Percentiles rank a stretch among this genome's conserved stretches.
Evolutionary conservation across 2,329 filamentous ascomycete genomes (phyloP).

Genomic region (Diaporthe capsici): DNA sequence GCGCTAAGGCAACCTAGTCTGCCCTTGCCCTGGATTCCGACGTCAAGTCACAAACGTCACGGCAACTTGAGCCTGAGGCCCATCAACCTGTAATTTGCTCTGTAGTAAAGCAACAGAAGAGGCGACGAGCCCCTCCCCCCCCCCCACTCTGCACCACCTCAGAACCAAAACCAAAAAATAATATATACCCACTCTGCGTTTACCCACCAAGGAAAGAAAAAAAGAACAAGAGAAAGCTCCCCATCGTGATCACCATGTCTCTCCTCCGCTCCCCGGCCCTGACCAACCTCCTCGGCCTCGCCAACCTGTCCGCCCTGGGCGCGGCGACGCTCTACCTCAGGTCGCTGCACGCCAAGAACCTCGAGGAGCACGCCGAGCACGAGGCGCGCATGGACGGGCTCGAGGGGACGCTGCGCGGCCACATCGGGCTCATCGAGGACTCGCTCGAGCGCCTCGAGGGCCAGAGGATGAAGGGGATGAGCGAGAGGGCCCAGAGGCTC

Average conservation of each 20-base stretch:
- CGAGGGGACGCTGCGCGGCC: conserved; percentile 37
- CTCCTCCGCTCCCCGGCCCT: conserved; percentile 36
- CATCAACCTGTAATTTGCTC: background rate
- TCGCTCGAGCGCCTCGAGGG: conserved; percentile 39
- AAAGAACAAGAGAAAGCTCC: no score
- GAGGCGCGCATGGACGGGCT: conserved; percentile 39
- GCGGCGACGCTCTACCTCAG: conserved; percentile 26
- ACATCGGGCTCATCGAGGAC: conserved; percentile 37
- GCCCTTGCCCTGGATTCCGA: conserved; percentile 9
- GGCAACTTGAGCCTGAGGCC: background rate
- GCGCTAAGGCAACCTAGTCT: conserved; percentile 23
- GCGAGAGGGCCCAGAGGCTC: conserved; percentile 31
- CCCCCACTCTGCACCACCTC: background rate
- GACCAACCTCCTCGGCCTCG: conserved; percentile 28
- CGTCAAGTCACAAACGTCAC: conserved; percentile 1
- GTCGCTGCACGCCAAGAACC: conserved; percentile 29
- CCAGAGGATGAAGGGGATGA: conserved; percentile 34
- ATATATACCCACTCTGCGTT: conserved; percentile 2
- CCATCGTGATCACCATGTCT: conserved; percentile 17
- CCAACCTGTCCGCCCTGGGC: conserved; percentile 34
- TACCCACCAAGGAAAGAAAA: background rate
- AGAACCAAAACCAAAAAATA: background rate
- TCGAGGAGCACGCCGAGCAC: conserved; percentile 32
- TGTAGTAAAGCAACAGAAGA: background rate
- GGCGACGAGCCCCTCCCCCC: no score